Base-by-base conservation (phyloP, 108 stramenopile species). In the Tribonema minus region DNA sequence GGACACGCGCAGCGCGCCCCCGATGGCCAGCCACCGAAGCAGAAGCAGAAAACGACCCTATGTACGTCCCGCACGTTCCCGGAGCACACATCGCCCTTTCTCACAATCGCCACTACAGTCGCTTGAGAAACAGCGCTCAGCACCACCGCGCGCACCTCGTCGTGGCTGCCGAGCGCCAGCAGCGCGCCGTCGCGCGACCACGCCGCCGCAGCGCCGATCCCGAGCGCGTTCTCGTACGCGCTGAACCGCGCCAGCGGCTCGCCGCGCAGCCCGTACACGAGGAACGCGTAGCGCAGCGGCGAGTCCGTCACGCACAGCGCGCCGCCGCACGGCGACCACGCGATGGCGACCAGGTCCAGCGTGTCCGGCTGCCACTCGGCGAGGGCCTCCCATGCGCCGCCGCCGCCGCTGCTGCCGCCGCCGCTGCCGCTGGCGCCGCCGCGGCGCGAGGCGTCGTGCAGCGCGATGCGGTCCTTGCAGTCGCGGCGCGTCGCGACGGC, bases 181-280 rank as follows among this genome's bases (percentile, higher is more conserved):
- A 76, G 58, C 0, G 66, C 26, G 15, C 64, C 73, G 64, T 74
- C 41, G 1, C 64, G 76, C 3, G 65, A 58, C 67, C 76, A 76
- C 29, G 65, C 3, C 6, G 41, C 4, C 27, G 58, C 32, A n/a
- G n/a, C n/a, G 36, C 67, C 64, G 37, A 80, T 68, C 37, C 79
- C 79, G 3, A 80, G 76, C n/a, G 79, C 79, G 69, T 80, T 74
- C 67, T 66, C 54, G 15, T 80, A 80, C 39, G 79, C 79, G 35
- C 70, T 34, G 33, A 72, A 76, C 2, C 64, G 41, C 3, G 37
- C 58, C 0, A 72, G 65, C 58, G 76, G 33, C 66, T 76, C 33
- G n/a, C 79, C 79, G 33, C 26, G 31, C 27, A 36, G 75, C 1
- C 74, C 70, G 68, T 80, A 75, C 27, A 80, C 64, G n/a, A 80